Evolutionary conservation across 2,329 filamentous ascomycete genomes (phyloP), one percentile per base, ranked within the genome.

Genomic region (Xylaria sp.): DNA sequence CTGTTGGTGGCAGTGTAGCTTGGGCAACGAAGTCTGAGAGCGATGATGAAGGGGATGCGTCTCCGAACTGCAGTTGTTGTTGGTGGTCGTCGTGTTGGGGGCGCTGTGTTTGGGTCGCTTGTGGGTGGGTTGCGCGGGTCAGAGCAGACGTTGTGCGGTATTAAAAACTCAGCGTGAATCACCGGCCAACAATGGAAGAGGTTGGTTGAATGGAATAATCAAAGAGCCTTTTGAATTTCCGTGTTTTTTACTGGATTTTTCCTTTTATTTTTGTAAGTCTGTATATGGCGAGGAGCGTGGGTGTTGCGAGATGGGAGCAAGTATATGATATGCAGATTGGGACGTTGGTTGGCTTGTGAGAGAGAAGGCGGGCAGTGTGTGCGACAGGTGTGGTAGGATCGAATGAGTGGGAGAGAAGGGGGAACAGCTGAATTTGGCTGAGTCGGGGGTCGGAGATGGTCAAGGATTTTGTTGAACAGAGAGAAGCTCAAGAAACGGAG

Each of bases 391-490:
- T 69, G 70, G 68, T 72, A 73, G 68, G 70, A 73, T 70, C 68
- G 72, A 71, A 63, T 72, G 65, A 71, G 63, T 64, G 68, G 58
- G 64, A 68, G 63, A 69, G 69, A 69, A 66, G 66, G 66, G 70
- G 66, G 64, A 72, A 66, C 60, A 40, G 57, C 63, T 61, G 69
- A 65, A 60, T 37, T 64, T 54, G 67, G 66, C 61, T 63, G 44
- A 42, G 66, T 71, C 61, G 67, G 69, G 66, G 69, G 58, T 65
- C 64, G 69, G 71, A 69, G 61, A 66, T 47, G 66, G 66, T 63
- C 63, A 70, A 70, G 71, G 71, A 70, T 72, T 72, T 72, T 72
- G 71, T 71, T 71, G 64, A 71, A 72, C 55, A 71, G 42, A 69
- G 60, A 62, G 62, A 66, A 55, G 64, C 60, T 35, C 37, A 23